Evolutionary conservation across 1,284 basidiomycete genomes (phyloP), one percentile per base, ranked within the genome.

Genomic region (Ganoderma leucocontextum): DNA sequence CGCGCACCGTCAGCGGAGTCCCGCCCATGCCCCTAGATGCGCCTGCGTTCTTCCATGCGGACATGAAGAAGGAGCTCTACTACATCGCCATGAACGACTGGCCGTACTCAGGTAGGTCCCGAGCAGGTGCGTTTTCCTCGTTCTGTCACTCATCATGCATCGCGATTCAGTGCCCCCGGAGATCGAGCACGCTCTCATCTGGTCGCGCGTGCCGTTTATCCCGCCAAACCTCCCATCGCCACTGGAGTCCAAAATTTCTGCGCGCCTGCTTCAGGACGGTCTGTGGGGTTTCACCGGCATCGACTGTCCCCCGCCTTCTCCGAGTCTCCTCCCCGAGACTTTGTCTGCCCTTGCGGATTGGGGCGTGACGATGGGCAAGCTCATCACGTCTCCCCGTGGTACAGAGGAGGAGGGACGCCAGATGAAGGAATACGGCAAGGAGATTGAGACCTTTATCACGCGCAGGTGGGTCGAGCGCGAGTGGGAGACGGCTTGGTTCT

Each of bases 401-500:
- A 82, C 86, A 0, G 79, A 81, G 3, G 86, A 85, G 70, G 89
- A 91, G 74, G 86, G 87, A 60, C 77, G 75, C 38, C 78, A 88
- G 66, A 82, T 93, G 17, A 75, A 76, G 52, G 74, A 77, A 57
- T 88, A 87, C 13, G 89, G 89, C 5, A 75, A 73, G 55, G 89
- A 92, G 70, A 87, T 93, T 29, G 81, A 85, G 58, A 79, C 79
- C 63, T 95, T 91, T 77, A 85, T 95, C 38, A 82, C 80, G 76
- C 81, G 81, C 55, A 80, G 87, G 62, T 95, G 93, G 93, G 75
- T 75, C 17, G 91, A 91, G 75, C 77, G 76, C 12, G 85, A 86
- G 36, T 95, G 91, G 91, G 93, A 95, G 79, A 93, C 92, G 0
- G 91, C 91, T 2, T 95, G 93, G 93, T 95, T 94, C 76, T 91